Evolutionary conservation across 352 stramenopile genomes (phyloP), one percentile per base, ranked within the genome.

Genomic region (Globisporangium echinulatum): DNA sequence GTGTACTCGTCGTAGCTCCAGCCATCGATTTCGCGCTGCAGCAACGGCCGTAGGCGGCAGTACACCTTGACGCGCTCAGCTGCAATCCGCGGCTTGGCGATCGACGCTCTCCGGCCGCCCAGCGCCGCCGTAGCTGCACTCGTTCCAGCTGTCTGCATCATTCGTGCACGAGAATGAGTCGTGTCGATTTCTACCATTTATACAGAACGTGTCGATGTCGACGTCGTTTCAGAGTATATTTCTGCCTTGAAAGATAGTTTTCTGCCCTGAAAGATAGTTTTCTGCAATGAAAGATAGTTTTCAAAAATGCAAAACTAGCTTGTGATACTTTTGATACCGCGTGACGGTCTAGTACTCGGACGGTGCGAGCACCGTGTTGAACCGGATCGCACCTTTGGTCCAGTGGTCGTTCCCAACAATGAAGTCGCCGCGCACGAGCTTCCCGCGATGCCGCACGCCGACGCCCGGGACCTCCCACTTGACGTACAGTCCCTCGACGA

Each of bases 381-480:
- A 71, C 40, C 53, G 72, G 49, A 83, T 67, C 14, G 54, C 62
- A 5, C 68, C 72, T 1, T 68, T 61, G 13, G 68, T 83, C 81
- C 81, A 90, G 67, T 87, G 76, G 44, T 79, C 77, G 61, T 85
- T 83, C 8, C 81, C 81, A 3, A 59, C 60, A 17, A 90, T 65
- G 56, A 90, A 90, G 69, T 90, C 71, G 14, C 64, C 71, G 19
- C 81, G 78, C 37, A 88, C 79, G 55, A 90, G 62, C 59, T 90
- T 90, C 42, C 69, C 71, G 33, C 77, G 71, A 37, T 84, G 74
- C 47, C 67, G 67, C 42, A 90, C 72, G 38, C 54, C 56, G 9
- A 37, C 19, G 9, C 70, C 72, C 6, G 62, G 58, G 5, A 58
- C 50, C 48, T 87, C 76, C 76, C 76, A 88, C 39, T 82, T 88